Conservation (phyloP, 2,329 filamentous ascomycete genomes). For the Pyrenophora seminiperda region DNA sequence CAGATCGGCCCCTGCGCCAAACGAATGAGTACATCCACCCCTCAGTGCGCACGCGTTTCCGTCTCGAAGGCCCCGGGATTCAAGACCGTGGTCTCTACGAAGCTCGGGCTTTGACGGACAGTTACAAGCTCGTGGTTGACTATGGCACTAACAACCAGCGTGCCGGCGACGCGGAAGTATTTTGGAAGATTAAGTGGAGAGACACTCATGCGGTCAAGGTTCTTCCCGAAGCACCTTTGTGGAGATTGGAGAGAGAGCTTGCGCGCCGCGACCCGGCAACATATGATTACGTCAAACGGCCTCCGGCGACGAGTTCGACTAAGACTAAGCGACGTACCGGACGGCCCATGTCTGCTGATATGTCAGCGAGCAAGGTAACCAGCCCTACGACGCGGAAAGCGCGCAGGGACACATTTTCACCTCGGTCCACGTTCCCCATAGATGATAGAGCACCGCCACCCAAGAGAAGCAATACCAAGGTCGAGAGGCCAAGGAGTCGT, state of each 20-base stretch:
- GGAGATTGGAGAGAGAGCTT: slow-evolving; percentile 52
- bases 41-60: slow-evolving; percentile 53
- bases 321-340: slow-evolving; percentile 21
- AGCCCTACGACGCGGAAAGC: slow-evolving; percentile 9
- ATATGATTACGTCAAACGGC: slow-evolving; percentile 48
- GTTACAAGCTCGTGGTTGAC: slow-evolving; percentile 56
- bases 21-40: slow-evolving; percentile 61
- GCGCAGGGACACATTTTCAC: slow-evolving; percentile 30
- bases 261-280: slow-evolving; percentile 49
- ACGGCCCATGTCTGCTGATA: slow-evolving; percentile 24
- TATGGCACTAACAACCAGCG: slow-evolving; percentile 36
- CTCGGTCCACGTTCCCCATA: slow-evolving; percentile 27
- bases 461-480: slow-evolving; percentile 19
- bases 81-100: slow-evolving; percentile 54
- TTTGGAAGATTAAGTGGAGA: slow-evolving; percentile 50
- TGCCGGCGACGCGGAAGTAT: slow-evolving; percentile 48
- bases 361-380: slow-evolving; percentile 13
- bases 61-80: slow-evolving; percentile 54
- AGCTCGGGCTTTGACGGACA: slow-evolving; percentile 50
- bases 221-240: slow-evolving; percentile 54
- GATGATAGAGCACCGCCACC: slow-evolving; percentile 16
- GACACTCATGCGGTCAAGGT: slow-evolving; percentile 46
- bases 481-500: slow-evolving; percentile 22
- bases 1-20: slow-evolving; percentile 52
- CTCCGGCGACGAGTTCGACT: slow-evolving; percentile 34